Evolutionary conservation across 2,329 filamentous ascomycete species (phyloP).

Genomic region (Chaetomium sp.): DNA sequence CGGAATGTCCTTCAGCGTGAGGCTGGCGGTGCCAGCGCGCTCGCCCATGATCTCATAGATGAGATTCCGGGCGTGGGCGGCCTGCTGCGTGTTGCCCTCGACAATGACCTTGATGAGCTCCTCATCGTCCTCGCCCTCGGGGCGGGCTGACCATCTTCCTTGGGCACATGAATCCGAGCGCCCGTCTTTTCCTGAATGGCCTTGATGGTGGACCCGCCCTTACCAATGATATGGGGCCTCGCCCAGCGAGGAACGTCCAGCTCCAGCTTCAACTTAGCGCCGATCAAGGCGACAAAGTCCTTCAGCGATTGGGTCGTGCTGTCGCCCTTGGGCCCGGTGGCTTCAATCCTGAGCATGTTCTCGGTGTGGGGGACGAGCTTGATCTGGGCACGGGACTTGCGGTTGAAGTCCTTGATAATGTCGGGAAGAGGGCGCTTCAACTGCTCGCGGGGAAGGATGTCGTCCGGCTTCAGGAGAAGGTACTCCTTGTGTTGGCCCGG

Average conservation of each 20-base stretch:
- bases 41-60: conserved; percentile 88
- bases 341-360: conserved; percentile 78
- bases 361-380: conserved; percentile 73
- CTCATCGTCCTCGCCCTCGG: conserved; percentile 76
- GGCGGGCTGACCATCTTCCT: conserved; percentile 63
- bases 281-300: conserved; percentile 85
- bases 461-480: conserved; percentile 71
- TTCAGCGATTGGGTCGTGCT: conserved; percentile 85
- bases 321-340: conserved; percentile 73
- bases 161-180: conserved; percentile 87
- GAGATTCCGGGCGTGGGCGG: conserved; percentile 77
- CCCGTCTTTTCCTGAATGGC: conserved; percentile 86
- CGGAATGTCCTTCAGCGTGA: conserved; percentile 81
- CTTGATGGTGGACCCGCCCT: conserved; percentile 86
- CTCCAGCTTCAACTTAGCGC: conserved; percentile 77
- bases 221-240: conserved; percentile 89
- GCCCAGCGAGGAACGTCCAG: conserved; percentile 82
- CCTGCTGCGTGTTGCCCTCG: conserved; percentile 88
- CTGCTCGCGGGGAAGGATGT: conserved; percentile 74
- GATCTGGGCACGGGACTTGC: conserved; percentile 83
- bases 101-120: conserved; percentile 81
- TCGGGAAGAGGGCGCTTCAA: conserved; percentile 84
- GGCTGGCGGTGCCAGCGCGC: conserved; percentile 77
- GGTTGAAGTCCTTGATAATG: conserved; percentile 88
- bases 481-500: conserved; percentile 81